Evolutionary conservation across 2,329 filamentous ascomycete species (phyloP), one percentile per base, ranked within the genome.

Genomic region (Stachybotrys elegans): DNA sequence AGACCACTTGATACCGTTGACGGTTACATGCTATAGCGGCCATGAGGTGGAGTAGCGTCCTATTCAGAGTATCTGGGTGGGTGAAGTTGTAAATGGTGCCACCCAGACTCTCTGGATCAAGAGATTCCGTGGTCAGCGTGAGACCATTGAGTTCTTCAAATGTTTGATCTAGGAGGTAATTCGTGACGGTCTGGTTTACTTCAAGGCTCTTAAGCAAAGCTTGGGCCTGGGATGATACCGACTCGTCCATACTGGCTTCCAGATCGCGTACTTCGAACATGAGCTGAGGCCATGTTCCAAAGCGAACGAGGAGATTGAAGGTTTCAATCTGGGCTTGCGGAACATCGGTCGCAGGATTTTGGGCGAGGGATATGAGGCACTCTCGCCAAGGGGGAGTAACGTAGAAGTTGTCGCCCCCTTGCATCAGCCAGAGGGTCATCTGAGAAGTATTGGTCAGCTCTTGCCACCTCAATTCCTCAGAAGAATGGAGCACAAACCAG

Each of bases 341-440:
- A 11, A 27, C 22, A 14, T 40, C 22, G 38, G 11, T 22, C 7
- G 17, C 22, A 14, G 25, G 25, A 21, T 22, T 39, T 19, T 27
- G 17, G 11, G 38, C 14, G 23, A 6, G 16, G 21, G 22, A 6
- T 7, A 27, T 29, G 11, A 40, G 22, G 22, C 21, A 13, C 4
- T 40, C 22, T 16, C 17, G 22, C 38, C 38, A 40, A 9, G n/a
- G 38, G 9, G 38, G 16, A 14, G 6, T 27, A 23, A 40, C 6
- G 38, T 40, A 40, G 38, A 40, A 40, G 38, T 23, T 27, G 22
- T 40, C 22, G 22, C 38, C 38, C 13, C 38, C 38, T 8, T 22
- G 22, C 13, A 17, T n/a, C n/a, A 40, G 22, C 22, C 14, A 19
- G 22, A 25, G 29, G 11, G 5, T 19, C 2, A 23, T 40, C 38